Base-by-base conservation (phyloP, 257 asterid genomes). In the Pogostemon cablin region DNA sequence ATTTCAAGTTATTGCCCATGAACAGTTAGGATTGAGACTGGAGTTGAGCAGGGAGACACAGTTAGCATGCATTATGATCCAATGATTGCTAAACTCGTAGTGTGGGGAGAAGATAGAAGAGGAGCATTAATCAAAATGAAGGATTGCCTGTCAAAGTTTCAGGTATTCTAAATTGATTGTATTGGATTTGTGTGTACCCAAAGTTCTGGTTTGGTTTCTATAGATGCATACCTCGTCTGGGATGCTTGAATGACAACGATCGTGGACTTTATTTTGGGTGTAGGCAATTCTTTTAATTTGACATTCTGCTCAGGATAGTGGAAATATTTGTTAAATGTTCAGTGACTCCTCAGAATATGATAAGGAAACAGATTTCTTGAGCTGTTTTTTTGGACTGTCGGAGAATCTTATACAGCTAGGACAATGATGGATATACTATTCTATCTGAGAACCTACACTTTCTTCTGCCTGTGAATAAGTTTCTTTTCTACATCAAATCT, bases 11-110 rank as follows among this genome's bases (percentile, higher is more conserved):
- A 49, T 72, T 81, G 75, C 69, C 72, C 49, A 54, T 77, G 62
- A 74, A 62, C 93, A 95, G 99, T 91, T 59, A 83, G 99, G 81
- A 98, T 95, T 62, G 99, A 95, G 86, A 95, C 99, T 58, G 99
- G 96, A 67, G 99, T 95, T 42, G 92, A 82, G 81, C 98, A 91
- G 81, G 98, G 98, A 82, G 98, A 91, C 82, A 72, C 85, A 5
- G 99, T 95, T 71, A 91, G 96, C 83, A 88, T 95, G 98, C 99
- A 95, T 85, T 95, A 95, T 34, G 99, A 95, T 81, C 99, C 99
- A 61, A 95, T 95, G 98, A 95, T 95, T 78, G 98, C 99, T 62
- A 95, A 95, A 81, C 99, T 95, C 68, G 96, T 95, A 37, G 99
- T 91, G 37, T 88, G 97, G 96, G 99, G 99, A 77, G 88, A 95